phyloP scores from a whole-genome alignment of 495 filamentous ascomycete genomes.

The Neurospora sp. region DNA sequence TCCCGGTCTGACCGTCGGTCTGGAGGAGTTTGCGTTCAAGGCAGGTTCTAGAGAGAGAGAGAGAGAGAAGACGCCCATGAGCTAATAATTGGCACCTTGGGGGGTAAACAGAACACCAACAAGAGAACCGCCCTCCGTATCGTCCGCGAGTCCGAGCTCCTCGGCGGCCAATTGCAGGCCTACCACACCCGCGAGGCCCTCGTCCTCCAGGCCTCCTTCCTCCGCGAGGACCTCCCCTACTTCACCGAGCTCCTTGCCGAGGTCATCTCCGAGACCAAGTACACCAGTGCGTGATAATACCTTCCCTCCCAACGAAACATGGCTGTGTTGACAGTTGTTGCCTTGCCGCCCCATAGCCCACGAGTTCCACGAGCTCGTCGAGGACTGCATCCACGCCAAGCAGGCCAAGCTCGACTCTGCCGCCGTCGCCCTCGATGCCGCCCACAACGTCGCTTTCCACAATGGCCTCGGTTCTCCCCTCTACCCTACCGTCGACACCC shows the following conservation, averaged over 20 bases:
- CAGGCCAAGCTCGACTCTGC: constrained; percentile 61
- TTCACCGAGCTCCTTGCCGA: constrained; percentile 93
- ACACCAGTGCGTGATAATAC: constrained; percentile 50
- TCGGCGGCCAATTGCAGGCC: constrained; percentile 75
- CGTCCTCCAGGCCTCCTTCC: constrained; percentile 84
- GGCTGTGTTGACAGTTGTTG: constrained; percentile 12
- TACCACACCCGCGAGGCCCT: constrained; percentile 89
- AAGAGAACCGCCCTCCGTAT: constrained; percentile 84
- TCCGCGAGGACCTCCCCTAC: constrained; percentile 91
- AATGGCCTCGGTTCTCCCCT: constrained; percentile 72
- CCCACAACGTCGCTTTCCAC: constrained; percentile 88
- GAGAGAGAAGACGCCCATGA: constrained; percentile 19
- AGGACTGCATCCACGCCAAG: constrained; percentile 57
- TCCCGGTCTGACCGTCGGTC: constrained; percentile 79
- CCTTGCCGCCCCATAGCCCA: constrained; percentile 46
- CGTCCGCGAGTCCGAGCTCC: constrained; percentile 84
- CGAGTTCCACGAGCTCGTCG: constrained; percentile 79
- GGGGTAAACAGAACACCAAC: constrained; percentile 56
- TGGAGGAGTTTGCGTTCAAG: constrained; percentile 95
- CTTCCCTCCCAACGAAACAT: background rate
- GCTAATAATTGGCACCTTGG: constrained; percentile 34
- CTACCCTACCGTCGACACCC: constrained; percentile 56
- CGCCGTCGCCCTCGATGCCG: constrained; percentile 71
- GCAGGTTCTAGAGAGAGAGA: constrained; percentile 37
- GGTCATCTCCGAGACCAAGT: constrained; percentile 79